Evolutionary conservation across 768 basidiomycete genomes (phyloP).

Genomic region (Boletus eberwhitei): DNA sequence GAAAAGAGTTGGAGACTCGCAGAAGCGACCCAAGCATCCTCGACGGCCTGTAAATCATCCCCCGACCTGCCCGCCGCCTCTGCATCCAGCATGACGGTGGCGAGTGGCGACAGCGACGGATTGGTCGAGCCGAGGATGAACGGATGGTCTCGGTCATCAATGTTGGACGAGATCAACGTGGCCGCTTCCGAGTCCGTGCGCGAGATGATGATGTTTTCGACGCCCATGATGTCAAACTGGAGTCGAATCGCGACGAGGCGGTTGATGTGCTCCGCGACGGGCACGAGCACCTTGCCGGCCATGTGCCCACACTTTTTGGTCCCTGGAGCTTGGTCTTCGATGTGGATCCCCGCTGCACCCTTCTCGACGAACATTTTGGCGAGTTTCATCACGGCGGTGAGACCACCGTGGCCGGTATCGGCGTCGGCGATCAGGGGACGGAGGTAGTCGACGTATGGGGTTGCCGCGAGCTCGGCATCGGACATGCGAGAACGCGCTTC

Average conservation of each 20-base stretch:
- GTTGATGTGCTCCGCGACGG: conserved; percentile 97
- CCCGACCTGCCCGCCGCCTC: conserved; percentile 80
- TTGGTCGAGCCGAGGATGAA: conserved; percentile 96
- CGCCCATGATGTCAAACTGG: conserved; percentile 98
- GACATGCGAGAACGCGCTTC: conserved; percentile 71
- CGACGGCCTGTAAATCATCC: conserved; percentile 76
- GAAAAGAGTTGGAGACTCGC: conserved; percentile 83
- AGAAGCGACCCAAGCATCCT: conserved; percentile 80
- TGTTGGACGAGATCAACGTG: conserved; percentile 93
- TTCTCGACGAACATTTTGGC: conserved; percentile 99
- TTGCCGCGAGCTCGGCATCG: conserved; percentile 65
- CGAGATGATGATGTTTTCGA: conserved; percentile 89
- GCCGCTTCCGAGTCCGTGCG: conserved; percentile 98
- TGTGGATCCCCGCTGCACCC: conserved; percentile 95
- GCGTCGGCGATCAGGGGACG: conserved; percentile 96
- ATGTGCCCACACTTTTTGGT: conserved; percentile 97
- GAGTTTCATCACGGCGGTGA: conserved; percentile 98
- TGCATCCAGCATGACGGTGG: conserved; percentile 78
- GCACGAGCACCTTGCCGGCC: conserved; percentile 96
- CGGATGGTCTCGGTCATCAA: conserved; percentile 94
- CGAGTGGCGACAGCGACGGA: conserved; percentile 62
- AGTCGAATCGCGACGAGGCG: conserved; percentile 95
- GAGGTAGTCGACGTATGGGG: conserved; percentile 81
- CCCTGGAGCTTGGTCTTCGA: conserved; percentile 97
- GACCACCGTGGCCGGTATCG: conserved; percentile 95